Evolutionary conservation across 1,139 yeast genomes (phyloP).

Genomic region (Geotrichum histeridarum): DNA sequence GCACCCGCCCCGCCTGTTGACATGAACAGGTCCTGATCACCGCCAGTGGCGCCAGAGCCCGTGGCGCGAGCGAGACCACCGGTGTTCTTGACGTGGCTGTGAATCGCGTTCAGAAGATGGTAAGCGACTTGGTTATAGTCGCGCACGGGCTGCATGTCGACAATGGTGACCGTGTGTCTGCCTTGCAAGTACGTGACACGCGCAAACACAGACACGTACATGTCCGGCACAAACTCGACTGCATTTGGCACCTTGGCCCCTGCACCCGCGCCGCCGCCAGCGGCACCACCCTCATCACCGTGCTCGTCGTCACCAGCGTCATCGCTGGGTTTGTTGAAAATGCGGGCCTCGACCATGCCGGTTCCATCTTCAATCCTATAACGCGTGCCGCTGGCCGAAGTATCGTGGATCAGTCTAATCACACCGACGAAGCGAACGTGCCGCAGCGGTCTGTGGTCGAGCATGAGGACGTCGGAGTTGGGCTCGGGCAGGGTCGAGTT

Average conservation of each 20-base stretch:
- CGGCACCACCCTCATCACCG: background rate
- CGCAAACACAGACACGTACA: slow-evolving; percentile 12
- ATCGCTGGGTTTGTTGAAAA: background rate
- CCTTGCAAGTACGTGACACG: background rate
- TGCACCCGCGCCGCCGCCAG: background rate
- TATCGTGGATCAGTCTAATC: slow-evolving; percentile 5
- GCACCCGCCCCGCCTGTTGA: background rate
- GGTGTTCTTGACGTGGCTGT: slow-evolving; percentile 4
- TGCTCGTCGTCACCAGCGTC: background rate
- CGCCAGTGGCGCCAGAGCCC: background rate
- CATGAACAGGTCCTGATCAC: background rate
- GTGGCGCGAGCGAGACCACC: slow-evolving; percentile 7
- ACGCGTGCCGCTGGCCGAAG: slow-evolving; percentile 2
- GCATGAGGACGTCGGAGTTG: background rate
- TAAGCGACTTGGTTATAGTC: slow-evolving; percentile 13
- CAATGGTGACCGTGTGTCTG: slow-evolving; percentile 5
- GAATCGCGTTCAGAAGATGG: slow-evolving; percentile 10
- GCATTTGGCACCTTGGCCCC: background rate
- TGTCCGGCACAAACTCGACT: background rate
- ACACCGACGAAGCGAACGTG: slow-evolving; percentile 15
- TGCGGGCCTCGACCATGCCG: slow-evolving; percentile 10
- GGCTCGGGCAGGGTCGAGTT: background rate
- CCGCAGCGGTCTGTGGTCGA: slow-evolving; percentile 12
- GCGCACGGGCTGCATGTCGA: slow-evolving; percentile 1
- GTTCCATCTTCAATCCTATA: slow-evolving; percentile 15